Conservation (phyloP, 108 stramenopile genomes). For the Fragilaria crotonensis region DNA sequence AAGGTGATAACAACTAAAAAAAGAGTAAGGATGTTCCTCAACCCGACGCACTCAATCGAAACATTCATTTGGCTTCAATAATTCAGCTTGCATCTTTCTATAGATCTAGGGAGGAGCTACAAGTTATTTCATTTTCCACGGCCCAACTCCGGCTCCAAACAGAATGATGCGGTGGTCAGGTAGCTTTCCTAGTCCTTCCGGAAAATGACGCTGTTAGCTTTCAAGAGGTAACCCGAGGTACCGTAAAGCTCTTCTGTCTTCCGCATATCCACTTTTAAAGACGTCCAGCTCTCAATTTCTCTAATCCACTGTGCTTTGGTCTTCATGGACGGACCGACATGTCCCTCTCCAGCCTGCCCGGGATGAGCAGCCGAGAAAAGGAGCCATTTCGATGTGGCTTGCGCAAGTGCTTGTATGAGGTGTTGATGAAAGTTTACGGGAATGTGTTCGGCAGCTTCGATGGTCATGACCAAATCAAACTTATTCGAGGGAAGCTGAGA, state of each 20-base stretch:
- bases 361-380: constrained; percentile 11
- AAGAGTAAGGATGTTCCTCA: too few relatives aligned
- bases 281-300: not conserved
- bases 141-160: too few relatives aligned
- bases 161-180: too few relatives aligned
- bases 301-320: constrained; percentile 4
- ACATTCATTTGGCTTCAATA: too few relatives aligned
- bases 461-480: constrained; percentile 14
- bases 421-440: constrained; percentile 4
- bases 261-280: not conserved
- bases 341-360: constrained; percentile 11
- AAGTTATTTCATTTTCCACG: too few relatives aligned
- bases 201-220: not conserved
- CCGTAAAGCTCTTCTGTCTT: not conserved
- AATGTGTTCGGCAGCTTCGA: constrained; percentile 18
- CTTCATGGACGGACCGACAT: constrained; percentile 9
- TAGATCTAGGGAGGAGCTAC: too few relatives aligned
- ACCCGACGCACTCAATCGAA: too few relatives aligned
- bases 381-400: constrained; percentile 2
- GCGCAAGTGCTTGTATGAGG: constrained; percentile 4
- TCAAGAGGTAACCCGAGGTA: not conserved
- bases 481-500: not conserved
- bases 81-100: too few relatives aligned
- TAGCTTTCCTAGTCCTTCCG: too few relatives aligned
- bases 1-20: too few relatives aligned